Base-by-base conservation (phyloP, 2,329 filamentous ascomycete species). In the Monilinia fructicola region DNA sequence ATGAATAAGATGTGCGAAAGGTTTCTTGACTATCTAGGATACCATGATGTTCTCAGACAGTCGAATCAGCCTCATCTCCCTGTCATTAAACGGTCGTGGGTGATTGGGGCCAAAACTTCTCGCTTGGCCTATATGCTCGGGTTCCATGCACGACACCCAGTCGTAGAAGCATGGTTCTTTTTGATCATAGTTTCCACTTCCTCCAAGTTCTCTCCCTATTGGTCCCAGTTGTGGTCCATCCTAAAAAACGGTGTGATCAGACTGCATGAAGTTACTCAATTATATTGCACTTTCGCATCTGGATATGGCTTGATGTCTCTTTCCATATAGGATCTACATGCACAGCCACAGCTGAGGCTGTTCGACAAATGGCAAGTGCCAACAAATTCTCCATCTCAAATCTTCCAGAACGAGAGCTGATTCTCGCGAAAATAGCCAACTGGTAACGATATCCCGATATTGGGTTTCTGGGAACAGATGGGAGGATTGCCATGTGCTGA, bases 301-400 rank as follows among this genome's bases (percentile, higher is more conserved):
- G 16, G 21, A n/a, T 56, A 14, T 56, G 54, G 31, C 18, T 56
- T 40, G 21, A 35, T 12, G 14, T 7, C 21, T n/a, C 7, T 14
- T n/a, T 56, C 44, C 6, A 35, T 35, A 7, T 7, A 35, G 6
- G 2, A 35, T 9, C 3, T 46, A 46, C 44, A 21, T 46, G 21
- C 44, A 46, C 18, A 56, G 35, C 54, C 54, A 56, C 54, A 56
- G 54, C 35, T 42, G 35, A 56, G 21, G 26, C 23, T n/a, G 26
- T 23, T 40, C 6, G 21, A 26, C 35, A 21, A 23, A 31, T 56
- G 31, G 31, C 35, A 21, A n/a, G 7, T 23, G 6, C 26, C 28
- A n/a, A 56, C 9, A 9, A 7, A 18, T 3, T 18, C 6, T 7
- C 16, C 5, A 46, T 46, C 18, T 21, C n/a, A 46, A 21, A 46